phyloP scores from a whole-genome alignment of 768 basidiomycete genomes.

The Leccinum rimulosum region DNA sequence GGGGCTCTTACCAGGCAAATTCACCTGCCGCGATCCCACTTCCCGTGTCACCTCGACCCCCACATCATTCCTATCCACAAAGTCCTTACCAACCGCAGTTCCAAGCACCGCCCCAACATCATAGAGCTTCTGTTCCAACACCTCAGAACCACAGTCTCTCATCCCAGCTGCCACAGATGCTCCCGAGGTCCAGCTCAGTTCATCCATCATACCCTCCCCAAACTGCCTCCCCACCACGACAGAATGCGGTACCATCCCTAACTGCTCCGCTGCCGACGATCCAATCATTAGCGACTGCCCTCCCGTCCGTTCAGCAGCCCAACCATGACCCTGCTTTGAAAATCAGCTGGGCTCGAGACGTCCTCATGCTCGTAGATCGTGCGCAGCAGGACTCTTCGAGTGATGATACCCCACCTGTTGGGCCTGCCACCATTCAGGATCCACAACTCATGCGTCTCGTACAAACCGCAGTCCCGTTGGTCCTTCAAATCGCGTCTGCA shows the following conservation, averaged over 20 bases:
- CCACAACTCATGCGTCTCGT: conserved; percentile 57
- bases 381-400: conserved; percentile 33
- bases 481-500: conserved; percentile 53
- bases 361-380: conserved; percentile 75
- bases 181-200: conserved; percentile 16
- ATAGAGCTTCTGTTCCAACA: conserved; percentile 20
- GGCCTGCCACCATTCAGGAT: conserved; percentile 56
- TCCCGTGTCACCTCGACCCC: conserved; percentile 23
- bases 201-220: conserved; percentile 21
- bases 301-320: conserved; percentile 51
- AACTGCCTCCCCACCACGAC: conserved; percentile 24
- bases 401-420: conserved; percentile 42
- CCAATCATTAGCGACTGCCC: conserved; percentile 51
- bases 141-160: conserved; percentile 25
- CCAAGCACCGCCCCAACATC: conserved; percentile 22
- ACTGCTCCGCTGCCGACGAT: conserved; percentile 71
- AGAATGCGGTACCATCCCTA: conserved; percentile 42
- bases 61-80: conserved; percentile 13
- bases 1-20: conserved; percentile 2
- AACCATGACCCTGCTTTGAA: conserved; percentile 56
- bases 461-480: conserved; percentile 60
- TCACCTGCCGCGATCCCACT: conserved; percentile 20
- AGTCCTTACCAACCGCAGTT: conserved; percentile 21
- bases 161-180: conserved; percentile 23
- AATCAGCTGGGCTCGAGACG: conserved; percentile 80